Base-by-base conservation (phyloP, 371 early-diverging fungal genomes). In the Smittium culicis region DNA sequence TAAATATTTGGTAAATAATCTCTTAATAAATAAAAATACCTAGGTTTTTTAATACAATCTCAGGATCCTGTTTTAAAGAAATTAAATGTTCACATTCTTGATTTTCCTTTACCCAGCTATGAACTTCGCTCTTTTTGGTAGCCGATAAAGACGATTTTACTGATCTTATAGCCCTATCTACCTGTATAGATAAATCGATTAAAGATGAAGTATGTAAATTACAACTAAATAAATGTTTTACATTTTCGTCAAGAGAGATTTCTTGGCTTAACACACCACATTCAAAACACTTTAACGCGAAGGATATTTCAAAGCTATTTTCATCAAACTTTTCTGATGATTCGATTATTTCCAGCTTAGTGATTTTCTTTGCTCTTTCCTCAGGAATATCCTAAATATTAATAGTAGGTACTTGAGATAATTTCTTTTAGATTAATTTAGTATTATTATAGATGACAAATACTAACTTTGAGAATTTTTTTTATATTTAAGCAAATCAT, bases 71-170 rank as follows among this genome's bases (percentile, higher is more conserved):
- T 24, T 66, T 70, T 8, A 96, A 73, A 24, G 81, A 78, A 24
- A 81, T 75, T 25, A 88, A 88, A 72, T 97, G 98, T 54, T 83
- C 84, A 79, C 98, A 97, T 0, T 89, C 72, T 1, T 57, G 72
- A 28, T 86, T 84, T 63, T 90, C 91, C 67, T 91, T 90, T 66
- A 91, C 86, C 98, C 98, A 97, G 2, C 90, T 88, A 72, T 92
- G 85, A 66, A 93, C 86, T 69, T 94, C 94, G 1, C 88, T 87
- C 72, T 90, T 85, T 69, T 88, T 86, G 61, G 83, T 81, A 1
- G 94, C 89, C 16, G 94, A 91, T 24, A 90, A 72, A 0, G 92
- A 83, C 1, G 75, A 73, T 71, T 93, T 76, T 17, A 95, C 82
- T 0, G 83, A 86, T 25, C 85, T 85, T 1, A 87, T 83, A 2